Conservation (phyloP, 1,284 basidiomycete genomes). For the Ustilago crameri region DNA sequence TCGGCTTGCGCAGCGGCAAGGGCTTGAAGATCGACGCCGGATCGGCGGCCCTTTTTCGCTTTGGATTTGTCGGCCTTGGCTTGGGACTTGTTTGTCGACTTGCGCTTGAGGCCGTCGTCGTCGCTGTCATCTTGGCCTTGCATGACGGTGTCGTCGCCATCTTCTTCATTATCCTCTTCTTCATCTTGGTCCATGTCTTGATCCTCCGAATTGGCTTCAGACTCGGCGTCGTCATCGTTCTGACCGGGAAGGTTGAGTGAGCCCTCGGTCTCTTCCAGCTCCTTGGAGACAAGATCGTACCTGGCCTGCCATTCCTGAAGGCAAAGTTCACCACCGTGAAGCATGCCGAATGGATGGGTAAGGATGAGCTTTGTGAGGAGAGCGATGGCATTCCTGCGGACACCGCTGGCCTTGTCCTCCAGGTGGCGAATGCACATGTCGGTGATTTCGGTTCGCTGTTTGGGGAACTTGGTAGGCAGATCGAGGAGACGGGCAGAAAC, state of each 20-base stretch:
- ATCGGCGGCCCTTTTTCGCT: conserved; percentile 67
- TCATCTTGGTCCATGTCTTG: conserved; percentile 68
- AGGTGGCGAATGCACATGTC: conserved; percentile 81
- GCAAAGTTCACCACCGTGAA: conserved; percentile 85
- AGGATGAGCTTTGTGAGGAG: conserved; percentile 81
- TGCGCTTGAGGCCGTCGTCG: conserved; percentile 14
- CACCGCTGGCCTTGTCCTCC: conserved; percentile 89
- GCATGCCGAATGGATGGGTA: conserved; percentile 88
- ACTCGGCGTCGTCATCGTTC: conserved; percentile 66
- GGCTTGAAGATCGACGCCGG: conserved; percentile 67
- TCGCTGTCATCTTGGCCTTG: conserved; percentile 20
- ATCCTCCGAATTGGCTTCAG: conserved; percentile 62
- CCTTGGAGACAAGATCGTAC: conserved; percentile 73
- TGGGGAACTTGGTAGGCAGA: conserved; percentile 84
- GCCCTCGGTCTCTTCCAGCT: conserved; percentile 71
- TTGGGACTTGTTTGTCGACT: conserved; percentile 21
- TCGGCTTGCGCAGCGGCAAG: conserved; percentile 55
- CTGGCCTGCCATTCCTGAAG: conserved; percentile 78
- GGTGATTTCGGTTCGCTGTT: conserved; percentile 82
- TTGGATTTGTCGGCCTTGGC: too few relatives aligned
- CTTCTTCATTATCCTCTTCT: conserved; percentile 28
- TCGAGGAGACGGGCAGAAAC: conserved; percentile 79
- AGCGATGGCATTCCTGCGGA: conserved; percentile 84
- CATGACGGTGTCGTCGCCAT: conserved; percentile 30
- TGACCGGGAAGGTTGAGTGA: conserved; percentile 57